A percentile compares a stretch with the other conserved stretches of the same genome.
These are phyloP conservation scores for Acaromyces ingoldii DNA, from an alignment of 1,284 basidiomycete species.

Conservation along the genomic window DNA sequence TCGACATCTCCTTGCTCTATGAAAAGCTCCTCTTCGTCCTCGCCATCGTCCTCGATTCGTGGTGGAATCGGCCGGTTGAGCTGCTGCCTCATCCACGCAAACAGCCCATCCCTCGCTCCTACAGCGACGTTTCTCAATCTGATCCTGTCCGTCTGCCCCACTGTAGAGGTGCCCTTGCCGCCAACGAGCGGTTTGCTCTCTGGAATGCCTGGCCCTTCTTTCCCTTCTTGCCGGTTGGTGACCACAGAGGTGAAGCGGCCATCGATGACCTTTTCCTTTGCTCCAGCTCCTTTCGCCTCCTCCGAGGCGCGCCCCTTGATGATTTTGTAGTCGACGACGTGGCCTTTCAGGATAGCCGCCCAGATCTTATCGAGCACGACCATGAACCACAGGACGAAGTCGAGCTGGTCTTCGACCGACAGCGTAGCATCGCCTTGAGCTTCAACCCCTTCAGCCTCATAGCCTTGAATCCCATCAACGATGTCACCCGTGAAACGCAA, in stretches of 20 bases:
- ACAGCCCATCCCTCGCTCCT: constrained; percentile 33
- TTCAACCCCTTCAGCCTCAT: constrained; percentile 7
- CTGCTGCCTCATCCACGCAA: constrained; percentile 40
- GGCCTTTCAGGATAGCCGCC: constrained; percentile 30
- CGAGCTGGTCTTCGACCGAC: constrained; percentile 19
- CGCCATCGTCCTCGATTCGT: constrained; percentile 18
- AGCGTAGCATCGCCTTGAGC: background rate
- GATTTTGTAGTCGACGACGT: constrained; percentile 16
- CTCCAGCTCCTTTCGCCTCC: background rate
- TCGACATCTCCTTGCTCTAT: too few species aligned
- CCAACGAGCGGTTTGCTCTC: constrained; percentile 27
- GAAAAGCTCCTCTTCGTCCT: constrained; percentile 11
- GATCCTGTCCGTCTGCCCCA: constrained; percentile 34
- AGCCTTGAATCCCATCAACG: constrained; percentile 37
- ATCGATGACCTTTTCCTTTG: background rate
- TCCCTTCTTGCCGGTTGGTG: background rate
- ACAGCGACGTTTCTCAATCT: constrained; percentile 39
- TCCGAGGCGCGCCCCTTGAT: background rate
- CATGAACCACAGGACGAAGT: constrained; percentile 20
- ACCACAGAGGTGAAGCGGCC: too few species aligned
- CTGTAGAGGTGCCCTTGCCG: constrained; percentile 21
- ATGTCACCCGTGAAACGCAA: constrained; percentile 35
- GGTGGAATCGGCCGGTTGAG: constrained; percentile 33
- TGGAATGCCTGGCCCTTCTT: too few species aligned
- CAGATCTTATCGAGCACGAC: constrained; percentile 41